phyloP scores from a whole-genome alignment of 805 yeast species.

The Tetrapisispora nanseiensis region DNA sequence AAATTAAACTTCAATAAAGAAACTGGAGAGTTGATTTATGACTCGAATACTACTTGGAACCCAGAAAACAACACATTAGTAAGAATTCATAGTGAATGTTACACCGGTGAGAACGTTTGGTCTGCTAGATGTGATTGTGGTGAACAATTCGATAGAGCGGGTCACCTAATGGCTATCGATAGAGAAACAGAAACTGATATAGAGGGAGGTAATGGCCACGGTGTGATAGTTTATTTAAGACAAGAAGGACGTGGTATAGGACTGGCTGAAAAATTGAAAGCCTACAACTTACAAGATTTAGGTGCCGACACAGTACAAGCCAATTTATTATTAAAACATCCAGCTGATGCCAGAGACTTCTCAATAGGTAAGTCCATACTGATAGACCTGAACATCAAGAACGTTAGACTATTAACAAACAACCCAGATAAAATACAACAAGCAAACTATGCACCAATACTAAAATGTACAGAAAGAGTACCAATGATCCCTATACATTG shows the following conservation, averaged over 20 bases:
- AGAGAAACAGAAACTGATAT: conserved; percentile 20
- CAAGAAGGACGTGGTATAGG: conserved; percentile 99
- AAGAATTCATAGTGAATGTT: conserved; percentile 93
- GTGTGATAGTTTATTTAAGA: conserved; percentile 89
- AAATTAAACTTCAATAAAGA: conserved; percentile 33
- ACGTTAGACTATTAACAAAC: conserved; percentile 76
- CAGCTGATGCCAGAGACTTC: conserved; percentile 95
- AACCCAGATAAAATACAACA: conserved; percentile 95
- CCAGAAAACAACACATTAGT: conserved; percentile 43
- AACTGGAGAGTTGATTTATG: conserved; percentile 28
- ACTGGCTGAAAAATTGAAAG: conserved; percentile 92
- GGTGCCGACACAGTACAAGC: conserved; percentile 99
- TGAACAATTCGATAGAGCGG: conserved; percentile 97
- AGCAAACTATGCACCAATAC: conserved; percentile 74
- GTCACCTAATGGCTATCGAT: conserved; percentile 57
- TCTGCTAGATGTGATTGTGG: conserved; percentile 98
- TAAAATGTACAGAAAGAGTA: conserved; percentile 76
- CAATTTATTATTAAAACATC: conserved; percentile 82
- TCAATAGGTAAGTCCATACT: conserved; percentile 89
- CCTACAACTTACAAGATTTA: conserved; percentile 90
- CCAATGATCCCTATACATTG: conserved; percentile 97
- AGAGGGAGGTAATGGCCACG: conserved; percentile 64
- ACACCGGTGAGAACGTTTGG: conserved; percentile 99
- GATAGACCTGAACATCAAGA: conserved; percentile 63
- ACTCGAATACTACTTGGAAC: conserved; percentile 19